Evolutionary conservation across 2,329 filamentous ascomycete genomes (phyloP).

Genomic region (Fusarium floridanum): DNA sequence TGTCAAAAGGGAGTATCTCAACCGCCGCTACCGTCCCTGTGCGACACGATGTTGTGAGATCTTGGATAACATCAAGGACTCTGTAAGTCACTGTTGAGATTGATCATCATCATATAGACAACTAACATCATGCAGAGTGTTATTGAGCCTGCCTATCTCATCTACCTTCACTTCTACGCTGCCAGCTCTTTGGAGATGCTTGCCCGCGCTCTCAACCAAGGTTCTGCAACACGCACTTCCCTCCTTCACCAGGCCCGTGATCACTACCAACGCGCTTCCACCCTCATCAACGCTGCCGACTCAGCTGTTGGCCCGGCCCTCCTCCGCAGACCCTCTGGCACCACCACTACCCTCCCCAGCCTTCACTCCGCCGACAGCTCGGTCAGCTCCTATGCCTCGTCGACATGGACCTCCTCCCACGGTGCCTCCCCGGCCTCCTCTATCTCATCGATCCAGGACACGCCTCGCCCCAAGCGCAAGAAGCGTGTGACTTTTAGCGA

Average conservation of each 20-base stretch:
- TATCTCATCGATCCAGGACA: conserved; percentile 58
- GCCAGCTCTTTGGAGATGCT: conserved; percentile 71
- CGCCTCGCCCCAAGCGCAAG: conserved; percentile 47
- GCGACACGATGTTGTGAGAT: conserved; percentile 66
- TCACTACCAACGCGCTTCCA: conserved; percentile 64
- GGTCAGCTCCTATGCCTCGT: conserved; percentile 54
- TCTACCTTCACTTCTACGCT: conserved; percentile 73
- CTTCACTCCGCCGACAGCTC: conserved; percentile 61
- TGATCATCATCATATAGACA: neutral
- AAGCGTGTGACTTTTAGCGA: conserved; percentile 57
- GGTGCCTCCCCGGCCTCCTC: conserved; percentile 43
- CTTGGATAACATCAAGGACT: conserved; percentile 61
- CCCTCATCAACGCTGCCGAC: conserved; percentile 63
- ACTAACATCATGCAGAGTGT: conserved; percentile 47
- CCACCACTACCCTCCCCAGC: conserved; percentile 47
- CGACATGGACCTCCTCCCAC: conserved; percentile 39
- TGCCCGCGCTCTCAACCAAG: conserved; percentile 61
- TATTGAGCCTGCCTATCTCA: conserved; percentile 66
- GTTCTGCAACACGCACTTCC: conserved; percentile 60
- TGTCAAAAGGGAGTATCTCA: conserved; percentile 66
- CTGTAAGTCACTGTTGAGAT: conserved; percentile 51
- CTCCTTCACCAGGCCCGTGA: conserved; percentile 65
- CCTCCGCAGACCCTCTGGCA: conserved; percentile 56
- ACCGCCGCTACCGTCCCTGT: conserved; percentile 66
- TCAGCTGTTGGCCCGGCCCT: conserved; percentile 55